Base-by-base conservation (phyloP, 306 rosid species). In the Begonia loranthoides region DNA sequence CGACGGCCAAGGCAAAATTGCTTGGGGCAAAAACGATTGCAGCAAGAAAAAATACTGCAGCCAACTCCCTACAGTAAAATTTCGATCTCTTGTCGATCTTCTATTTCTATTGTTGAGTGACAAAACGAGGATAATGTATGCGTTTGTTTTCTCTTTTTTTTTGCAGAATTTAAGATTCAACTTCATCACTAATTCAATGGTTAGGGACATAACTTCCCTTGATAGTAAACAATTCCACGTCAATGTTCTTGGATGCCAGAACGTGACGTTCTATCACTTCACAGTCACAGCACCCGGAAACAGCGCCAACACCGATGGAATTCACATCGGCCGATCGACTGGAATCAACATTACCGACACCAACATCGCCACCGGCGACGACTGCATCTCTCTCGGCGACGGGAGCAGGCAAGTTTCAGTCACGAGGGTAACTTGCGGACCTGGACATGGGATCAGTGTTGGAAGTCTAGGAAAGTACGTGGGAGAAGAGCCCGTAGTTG, bases 311-410 rank as follows among this genome's bases (percentile, higher is more conserved):
- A 76, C 79, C 0, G 87, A 79, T 46, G 87, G 87, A 28, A 69
- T 73, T 6, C 79, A 79, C 33, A 41, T 79, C 1, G 79, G 73
- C 1, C 72, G 75, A 17, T 79, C 82, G 34, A 63, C 54, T 0
- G 49, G 52, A 15, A 67, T 79, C 64, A 70, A 15, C 15, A 22
- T 73, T 49, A 49, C 55, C 1, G 62, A 76, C 22, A 6, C 68
- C 0, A 15, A 34, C 4, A 68, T 80, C 5, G 52, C 6, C 12
- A 77, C 79, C 0, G 81, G 84, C 28, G 79, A 80, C 38, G 87
- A 80, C 17, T 80, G 83, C 17, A 45, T 80, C 50, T 80, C 80
- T 0, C 47, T 80, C 1, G 78, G 80, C 12, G 80, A 76, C 40
- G 83, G 83, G 1, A 67, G 47, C 54, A 43, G 10, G 17, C 12